These are phyloP conservation scores for Aquilaria malaccensis DNA, from an alignment of 345 rosid species.

Conservation along the genomic window DNA sequence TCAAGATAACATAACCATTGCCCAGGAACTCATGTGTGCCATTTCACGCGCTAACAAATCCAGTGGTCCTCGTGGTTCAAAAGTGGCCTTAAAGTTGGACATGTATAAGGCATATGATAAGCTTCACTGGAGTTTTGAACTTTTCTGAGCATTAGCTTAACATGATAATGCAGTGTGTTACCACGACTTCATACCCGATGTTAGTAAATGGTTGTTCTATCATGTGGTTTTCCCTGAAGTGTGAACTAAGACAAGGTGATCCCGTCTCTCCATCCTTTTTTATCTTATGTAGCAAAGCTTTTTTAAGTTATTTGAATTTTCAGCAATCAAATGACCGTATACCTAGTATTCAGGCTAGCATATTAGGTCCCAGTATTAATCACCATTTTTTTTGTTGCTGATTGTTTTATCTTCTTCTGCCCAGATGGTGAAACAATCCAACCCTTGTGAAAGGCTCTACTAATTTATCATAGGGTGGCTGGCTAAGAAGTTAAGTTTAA, in stretches of 20 bases:
- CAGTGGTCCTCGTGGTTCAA: not conserved
- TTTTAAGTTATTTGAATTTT: no score
- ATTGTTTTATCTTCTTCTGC: no score
- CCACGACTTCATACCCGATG: not conserved
- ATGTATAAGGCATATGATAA: not conserved
- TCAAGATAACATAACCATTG: not conserved
- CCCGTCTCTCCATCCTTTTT: no score
- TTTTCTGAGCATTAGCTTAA: not conserved
- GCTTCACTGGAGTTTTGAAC: not conserved
- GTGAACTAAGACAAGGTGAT: not conserved
- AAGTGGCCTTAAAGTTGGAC: not conserved
- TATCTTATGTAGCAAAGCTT: no score
- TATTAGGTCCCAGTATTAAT: no score
- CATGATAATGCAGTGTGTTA: not conserved
- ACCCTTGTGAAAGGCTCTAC: no score
- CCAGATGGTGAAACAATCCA: no score
- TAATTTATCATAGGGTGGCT: no score
- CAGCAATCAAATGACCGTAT: no score
- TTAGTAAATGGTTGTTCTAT: not conserved
- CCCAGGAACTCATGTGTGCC: not conserved
- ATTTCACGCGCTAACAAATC: not conserved
- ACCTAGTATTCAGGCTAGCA: no score
- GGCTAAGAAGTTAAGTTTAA: no score
- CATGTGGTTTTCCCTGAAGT: not conserved
- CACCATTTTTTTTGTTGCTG: no score